Evolutionary conservation across 2,329 filamentous ascomycete species (phyloP).

Genomic region (Curvularia lunata): DNA sequence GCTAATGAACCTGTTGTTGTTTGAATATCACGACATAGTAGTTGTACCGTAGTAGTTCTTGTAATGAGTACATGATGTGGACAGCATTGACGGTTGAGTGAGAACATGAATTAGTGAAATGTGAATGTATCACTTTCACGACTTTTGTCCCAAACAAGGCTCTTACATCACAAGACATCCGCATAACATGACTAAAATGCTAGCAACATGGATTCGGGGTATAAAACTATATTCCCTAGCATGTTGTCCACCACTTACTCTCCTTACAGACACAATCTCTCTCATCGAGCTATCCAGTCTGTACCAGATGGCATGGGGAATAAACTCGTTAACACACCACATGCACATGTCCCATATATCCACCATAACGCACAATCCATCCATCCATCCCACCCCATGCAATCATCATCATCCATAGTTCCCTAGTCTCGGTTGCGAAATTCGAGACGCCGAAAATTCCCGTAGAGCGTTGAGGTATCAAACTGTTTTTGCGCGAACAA

Average conservation of each 20-base stretch:
- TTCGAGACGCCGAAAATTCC: constrained; percentile 22
- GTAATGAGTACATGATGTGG: background rate
- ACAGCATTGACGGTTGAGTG: background rate
- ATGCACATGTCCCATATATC: constrained; percentile 10
- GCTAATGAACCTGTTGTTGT: background rate
- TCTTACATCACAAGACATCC: background rate
- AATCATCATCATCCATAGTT: constrained; percentile 6
- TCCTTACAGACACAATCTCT: constrained; percentile 24
- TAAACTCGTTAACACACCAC: constrained; percentile 17
- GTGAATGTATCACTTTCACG: background rate
- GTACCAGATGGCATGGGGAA: constrained; percentile 15
- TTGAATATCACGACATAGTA: background rate
- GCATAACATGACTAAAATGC: background rate
- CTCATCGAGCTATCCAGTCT: constrained; percentile 26
- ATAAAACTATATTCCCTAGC: constrained; percentile 1
- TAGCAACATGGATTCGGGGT: constrained; percentile 3
- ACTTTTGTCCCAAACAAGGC: background rate
- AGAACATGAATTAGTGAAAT: background rate
- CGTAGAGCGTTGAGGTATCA: constrained; percentile 35
- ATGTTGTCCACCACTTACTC: background rate
- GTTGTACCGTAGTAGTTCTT: background rate
- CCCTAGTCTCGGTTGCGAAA: constrained; percentile 1
- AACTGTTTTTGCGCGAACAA: constrained; percentile 32
- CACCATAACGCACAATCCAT: constrained; percentile 7
- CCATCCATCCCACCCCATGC: background rate